Evolutionary conservation across 768 basidiomycete genomes (phyloP), one percentile per base, ranked within the genome.

Genomic region (Podaxis sp.): DNA sequence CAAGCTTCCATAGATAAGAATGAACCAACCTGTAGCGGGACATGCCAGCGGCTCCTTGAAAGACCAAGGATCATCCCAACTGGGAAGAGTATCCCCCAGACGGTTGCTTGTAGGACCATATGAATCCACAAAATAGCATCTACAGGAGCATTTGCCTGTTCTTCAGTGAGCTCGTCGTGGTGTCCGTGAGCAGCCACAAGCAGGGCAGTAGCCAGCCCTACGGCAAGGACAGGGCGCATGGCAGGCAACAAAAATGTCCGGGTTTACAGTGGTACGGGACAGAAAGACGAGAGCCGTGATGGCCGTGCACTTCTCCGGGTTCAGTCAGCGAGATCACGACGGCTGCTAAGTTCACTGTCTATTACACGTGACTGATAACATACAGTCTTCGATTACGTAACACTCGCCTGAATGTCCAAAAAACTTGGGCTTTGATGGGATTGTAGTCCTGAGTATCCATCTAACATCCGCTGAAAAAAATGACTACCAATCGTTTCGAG

Each of bases 61-160:
- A 92, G 74, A 16, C 88, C 88, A 3, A 91, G 73, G 0, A 91
- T 86, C 89, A 90, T 90, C 28, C 88, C 95, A 5, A 87, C 78
- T 0, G 95, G 95, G 68, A 96, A 97, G 35, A 94, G 68, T 2
- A 96, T 66, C 3, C 92, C 93, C 95, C 95, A 96, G 4, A 91
- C 85, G 6, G 80, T 66, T 2, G 81, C 83, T 66, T 97, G 95
- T 11, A 96, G 71, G 35, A 79, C 77, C 55, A 95, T 93, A 70
- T 96, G 94, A 21, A 93, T 82, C 84, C 87, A 91, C 27, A 96
- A 80, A 32, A 90, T 83, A 11, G 83, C 70, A 72, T 97, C 94
- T 7, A 93, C 79, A 1, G 91, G 87, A 4, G 82, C 84, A 52
- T 77, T 79, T 7, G 78, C 68, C 62, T 86, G 78, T 66, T 88